Base-by-base conservation (phyloP, 352 stramenopile genomes). In the Peronosclerospora sorghi region DNA sequence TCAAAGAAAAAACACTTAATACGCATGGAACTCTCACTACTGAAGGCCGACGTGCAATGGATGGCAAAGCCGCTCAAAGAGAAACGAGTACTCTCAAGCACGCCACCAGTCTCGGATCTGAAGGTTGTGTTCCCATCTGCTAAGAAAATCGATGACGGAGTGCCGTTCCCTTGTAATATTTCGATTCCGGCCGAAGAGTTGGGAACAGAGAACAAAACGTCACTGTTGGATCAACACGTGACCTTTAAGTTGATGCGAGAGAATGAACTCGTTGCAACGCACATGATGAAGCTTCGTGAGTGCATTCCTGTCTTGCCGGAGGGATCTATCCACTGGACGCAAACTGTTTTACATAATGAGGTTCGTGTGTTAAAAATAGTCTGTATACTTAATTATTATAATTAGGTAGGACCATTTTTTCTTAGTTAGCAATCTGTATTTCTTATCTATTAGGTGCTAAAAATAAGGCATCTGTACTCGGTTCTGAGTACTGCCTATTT, bases 271-370 rank as follows among this genome's bases (percentile, higher is more conserved):
- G 40, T 83, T 12, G 61, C 45, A 2, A 64, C 39, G 8, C 61
- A 76, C 19, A 34, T 35, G 14, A 38, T 73, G 23, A 61, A 61
- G 28, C 40, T 88, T 4, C 41, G 62, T 3, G 62, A 73, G 6
- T 85, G 68, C 19, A 45, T 83, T 8, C 73, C 73, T 1, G 43
- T 83, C 36, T 54, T 85, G 7, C 28, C 54, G 4, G 60, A 81
- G 3, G 56, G 62, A n/a, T 20, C 35, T 8, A 41, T 83, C 14
- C 48, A 59, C 21, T 85, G 73, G 73, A 54, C 41, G 32, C 56
- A 65, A 14, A 21, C 42, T 19, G 38, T 71, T 14, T 18, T 58
- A 3, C 48, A 62, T 44, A 50, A 65, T 18, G 41, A 62, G 13
- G 68, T 74, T 35, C 3, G 62, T 50, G 18, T n/a, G n/a, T n/a